These are phyloP conservation scores for Fusarium tanahbumbuense DNA, from an alignment of 2,329 filamentous ascomycete species.

Conservation along the genomic window DNA sequence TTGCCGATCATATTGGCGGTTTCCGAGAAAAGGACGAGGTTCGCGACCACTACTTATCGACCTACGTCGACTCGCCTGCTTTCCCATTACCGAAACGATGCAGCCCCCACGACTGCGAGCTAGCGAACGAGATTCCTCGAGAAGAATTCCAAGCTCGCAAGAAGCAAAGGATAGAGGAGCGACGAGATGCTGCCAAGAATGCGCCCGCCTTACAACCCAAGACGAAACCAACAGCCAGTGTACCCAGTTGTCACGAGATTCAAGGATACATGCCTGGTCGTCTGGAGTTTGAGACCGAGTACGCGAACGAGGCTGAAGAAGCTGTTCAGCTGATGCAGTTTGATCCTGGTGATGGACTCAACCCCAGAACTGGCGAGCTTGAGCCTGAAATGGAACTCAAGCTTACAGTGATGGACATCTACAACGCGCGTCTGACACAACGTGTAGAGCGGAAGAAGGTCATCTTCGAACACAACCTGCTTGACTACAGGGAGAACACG, in stretches of 20 bases:
- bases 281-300: constrained; percentile 96
- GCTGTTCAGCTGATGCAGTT: constrained; percentile 99
- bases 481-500: constrained; percentile 93
- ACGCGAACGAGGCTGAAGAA: constrained; percentile 97
- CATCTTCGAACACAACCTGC: constrained; percentile 91
- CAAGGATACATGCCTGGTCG: constrained; percentile 99
- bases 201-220: constrained; percentile 87
- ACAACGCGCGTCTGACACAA: constrained; percentile 90
- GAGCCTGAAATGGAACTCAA: constrained; percentile 98
- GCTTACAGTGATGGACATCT: constrained; percentile 97
- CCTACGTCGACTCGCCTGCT: constrained; percentile 82
- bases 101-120: constrained; percentile 80
- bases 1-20: constrained; percentile 97
- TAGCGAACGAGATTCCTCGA: constrained; percentile 83
- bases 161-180: constrained; percentile 91
- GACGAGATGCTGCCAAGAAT: constrained; percentile 87
- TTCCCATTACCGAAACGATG: constrained; percentile 91
- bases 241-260: constrained; percentile 96
- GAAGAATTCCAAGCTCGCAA: constrained; percentile 95
- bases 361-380: constrained; percentile 82
- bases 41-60: constrained; percentile 89
- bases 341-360: constrained; percentile 93
- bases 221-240: constrained; percentile 94
- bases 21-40: constrained; percentile 96
- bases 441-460: constrained; percentile 96